Evolutionary conservation across 768 basidiomycete species (phyloP).

Genomic region (Thelephora aurantiotincta): DNA sequence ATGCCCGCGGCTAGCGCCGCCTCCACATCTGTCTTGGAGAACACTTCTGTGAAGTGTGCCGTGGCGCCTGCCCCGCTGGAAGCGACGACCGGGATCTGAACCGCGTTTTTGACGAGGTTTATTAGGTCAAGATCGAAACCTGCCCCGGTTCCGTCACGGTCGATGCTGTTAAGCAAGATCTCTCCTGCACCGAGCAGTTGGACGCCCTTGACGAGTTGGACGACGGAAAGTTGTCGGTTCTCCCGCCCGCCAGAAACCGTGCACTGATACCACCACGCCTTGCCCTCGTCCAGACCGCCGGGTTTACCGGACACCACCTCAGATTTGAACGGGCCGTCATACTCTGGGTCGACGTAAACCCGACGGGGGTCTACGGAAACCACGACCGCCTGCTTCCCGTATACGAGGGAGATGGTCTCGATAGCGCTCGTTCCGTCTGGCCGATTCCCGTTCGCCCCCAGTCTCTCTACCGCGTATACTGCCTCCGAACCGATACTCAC

Average conservation of each 20-base stretch:
- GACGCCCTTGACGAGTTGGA: slow-evolving; percentile 86
- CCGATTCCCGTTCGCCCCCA: slow-evolving; percentile 30
- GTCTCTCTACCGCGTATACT: slow-evolving; percentile 81
- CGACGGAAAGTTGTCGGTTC: slow-evolving; percentile 66
- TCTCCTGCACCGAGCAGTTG: slow-evolving; percentile 90
- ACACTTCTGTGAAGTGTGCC: slow-evolving; percentile 82
- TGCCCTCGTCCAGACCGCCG: slow-evolving; percentile 36
- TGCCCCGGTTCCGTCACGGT: slow-evolving; percentile 83
- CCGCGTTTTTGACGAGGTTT: slow-evolving; percentile 54
- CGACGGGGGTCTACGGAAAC: slow-evolving; percentile 92
- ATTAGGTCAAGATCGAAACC: slow-evolving; percentile 88
- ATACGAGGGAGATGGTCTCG: slow-evolving; percentile 79
- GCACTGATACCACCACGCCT: slow-evolving; percentile 98
- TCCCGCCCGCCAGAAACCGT: slow-evolving; percentile 92
- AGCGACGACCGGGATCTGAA: slow-evolving; percentile 87
- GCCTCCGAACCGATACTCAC: slow-evolving; percentile 96
- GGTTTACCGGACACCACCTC: slow-evolving; percentile 40
- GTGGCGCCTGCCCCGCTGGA: slow-evolving; percentile 82
- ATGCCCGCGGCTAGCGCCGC: slow-evolving; percentile 95
- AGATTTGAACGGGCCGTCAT: slow-evolving; percentile 52
- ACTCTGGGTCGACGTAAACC: slow-evolving; percentile 59
- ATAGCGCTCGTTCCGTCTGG: slow-evolving; percentile 74
- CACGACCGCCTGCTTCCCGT: slow-evolving; percentile 95
- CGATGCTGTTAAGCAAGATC: slow-evolving; percentile 90
- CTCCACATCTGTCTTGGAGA: slow-evolving; percentile 65